phyloP scores from a whole-genome alignment of 768 basidiomycete genomes.

The Agrocybe praecox region DNA sequence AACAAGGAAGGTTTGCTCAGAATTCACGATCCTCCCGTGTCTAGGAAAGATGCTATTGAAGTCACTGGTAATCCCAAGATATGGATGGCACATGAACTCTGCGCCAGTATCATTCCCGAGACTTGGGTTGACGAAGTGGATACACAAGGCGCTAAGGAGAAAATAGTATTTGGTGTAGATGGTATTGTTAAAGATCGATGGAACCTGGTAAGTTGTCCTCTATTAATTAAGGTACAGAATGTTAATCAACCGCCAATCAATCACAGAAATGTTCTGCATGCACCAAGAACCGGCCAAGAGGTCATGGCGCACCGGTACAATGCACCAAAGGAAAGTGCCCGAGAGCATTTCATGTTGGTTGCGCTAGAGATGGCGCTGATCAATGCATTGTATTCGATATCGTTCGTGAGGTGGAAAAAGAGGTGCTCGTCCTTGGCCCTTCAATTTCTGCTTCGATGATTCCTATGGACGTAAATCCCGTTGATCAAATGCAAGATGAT shows the following conservation, averaged over 20 bases:
- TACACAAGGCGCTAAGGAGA: conserved; percentile 42
- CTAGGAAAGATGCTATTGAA: conserved; percentile 54
- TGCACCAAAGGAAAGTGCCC: conserved; percentile 95
- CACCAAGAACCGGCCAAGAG: conserved; percentile 62
- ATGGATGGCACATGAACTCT: conserved; percentile 82
- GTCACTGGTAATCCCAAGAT: conserved; percentile 44
- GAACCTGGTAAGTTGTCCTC: conserved; percentile 67
- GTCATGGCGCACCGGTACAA: conserved; percentile 84
- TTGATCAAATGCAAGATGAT: conserved; percentile 36
- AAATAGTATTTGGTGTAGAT: conserved; percentile 81
- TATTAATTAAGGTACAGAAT: neutral
- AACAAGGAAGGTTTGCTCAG: conserved; percentile 55
- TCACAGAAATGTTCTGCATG: conserved; percentile 89
- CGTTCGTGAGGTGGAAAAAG: conserved; percentile 76
- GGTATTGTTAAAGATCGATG: conserved; percentile 90
- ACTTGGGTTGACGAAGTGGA: conserved; percentile 83
- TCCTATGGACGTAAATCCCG: conserved; percentile 2
- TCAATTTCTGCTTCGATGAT: conserved; percentile 10
- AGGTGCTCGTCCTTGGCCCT: conserved; percentile 67
- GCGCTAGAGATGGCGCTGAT: conserved; percentile 65
- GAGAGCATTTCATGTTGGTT: conserved; percentile 92
- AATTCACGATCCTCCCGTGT: conserved; percentile 68
- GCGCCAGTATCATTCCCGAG: conserved; percentile 84
- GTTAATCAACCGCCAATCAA: neutral
- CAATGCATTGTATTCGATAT: conserved; percentile 61